Percentiles rank a stretch among this genome's conserved stretches.
Evolutionary conservation across 179 eudicot genomes (phyloP).

Genomic region (Corrigiola litoralis): DNA sequence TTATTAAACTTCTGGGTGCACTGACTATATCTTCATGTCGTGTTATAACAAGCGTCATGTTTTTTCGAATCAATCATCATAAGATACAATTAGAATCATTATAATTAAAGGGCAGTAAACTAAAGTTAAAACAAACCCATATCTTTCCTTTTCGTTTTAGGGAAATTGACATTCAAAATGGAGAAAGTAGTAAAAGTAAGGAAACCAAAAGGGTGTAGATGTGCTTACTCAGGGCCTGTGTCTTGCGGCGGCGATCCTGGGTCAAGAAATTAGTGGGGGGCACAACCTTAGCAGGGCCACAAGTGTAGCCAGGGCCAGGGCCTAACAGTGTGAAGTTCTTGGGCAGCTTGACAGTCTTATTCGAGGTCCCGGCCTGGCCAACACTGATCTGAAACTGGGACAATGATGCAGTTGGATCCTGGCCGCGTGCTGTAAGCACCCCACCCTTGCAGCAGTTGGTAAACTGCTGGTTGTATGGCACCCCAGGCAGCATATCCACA

Average conservation of each 20-base stretch:
- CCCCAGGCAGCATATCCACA: constrained; percentile 32
- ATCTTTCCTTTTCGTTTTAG: no score
- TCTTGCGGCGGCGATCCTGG: constrained; percentile 27
- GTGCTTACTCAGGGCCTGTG: constrained; percentile 46
- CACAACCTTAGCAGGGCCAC: constrained; percentile 39
- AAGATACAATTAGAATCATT: no score
- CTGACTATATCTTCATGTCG: no score
- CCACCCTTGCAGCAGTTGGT: constrained; percentile 35
- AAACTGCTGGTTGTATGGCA: constrained; percentile 32
- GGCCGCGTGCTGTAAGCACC: constrained; percentile 29
- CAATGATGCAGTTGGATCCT: constrained; percentile 20
- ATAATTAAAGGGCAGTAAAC: no score
- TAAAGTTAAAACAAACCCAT: no score
- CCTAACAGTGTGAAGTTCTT: constrained; percentile 34
- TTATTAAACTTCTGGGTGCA: no score
- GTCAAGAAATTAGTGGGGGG: constrained; percentile 26
- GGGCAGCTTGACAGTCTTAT: constrained; percentile 26
- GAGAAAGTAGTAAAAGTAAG: not conserved
- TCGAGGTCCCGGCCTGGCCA: constrained; percentile 29
- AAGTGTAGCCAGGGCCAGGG: constrained; percentile 43
- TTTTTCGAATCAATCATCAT: no score
- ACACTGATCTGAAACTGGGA: constrained; percentile 37
- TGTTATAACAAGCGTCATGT: no score
- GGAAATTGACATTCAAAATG: no score
- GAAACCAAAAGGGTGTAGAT: not conserved